Percentiles rank a stretch among this genome's conserved stretches.
These are phyloP conservation scores for Rhododendron griersonianum DNA, from an alignment of 148 eudicot species.

Conservation along the genomic window DNA sequence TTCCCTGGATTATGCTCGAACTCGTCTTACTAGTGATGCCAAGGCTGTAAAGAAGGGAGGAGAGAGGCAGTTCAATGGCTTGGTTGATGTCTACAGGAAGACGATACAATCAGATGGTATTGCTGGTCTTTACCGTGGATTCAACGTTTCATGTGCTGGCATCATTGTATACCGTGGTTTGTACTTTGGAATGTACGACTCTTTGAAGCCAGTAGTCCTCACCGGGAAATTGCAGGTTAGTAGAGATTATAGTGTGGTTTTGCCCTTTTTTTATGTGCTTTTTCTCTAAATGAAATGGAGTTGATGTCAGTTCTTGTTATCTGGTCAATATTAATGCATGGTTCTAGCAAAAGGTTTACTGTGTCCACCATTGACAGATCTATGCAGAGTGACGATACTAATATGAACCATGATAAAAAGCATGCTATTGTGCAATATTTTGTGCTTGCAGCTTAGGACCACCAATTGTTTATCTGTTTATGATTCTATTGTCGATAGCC, in stretches of 20 bases:
- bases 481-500: too few relatives aligned
- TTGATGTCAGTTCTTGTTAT: not conserved
- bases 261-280: too few relatives aligned
- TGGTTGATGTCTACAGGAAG: slow-evolving; percentile 69
- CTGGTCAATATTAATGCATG: not conserved
- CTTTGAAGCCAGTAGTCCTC: slow-evolving; percentile 60
- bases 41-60: slow-evolving; percentile 64
- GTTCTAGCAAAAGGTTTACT: not conserved
- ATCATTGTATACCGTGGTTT: slow-evolving; percentile 74
- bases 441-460: not conserved
- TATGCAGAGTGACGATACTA: not conserved
- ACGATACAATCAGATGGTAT: slow-evolving; percentile 55
- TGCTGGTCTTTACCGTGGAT: slow-evolving; percentile 76
- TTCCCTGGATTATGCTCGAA: slow-evolving; percentile 60
- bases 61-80: slow-evolving; percentile 61
- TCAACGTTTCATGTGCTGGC: slow-evolving; percentile 62
- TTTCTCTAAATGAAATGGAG: not conserved
- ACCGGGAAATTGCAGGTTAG: slow-evolving; percentile 61
- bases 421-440: not conserved
- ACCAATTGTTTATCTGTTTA: not conserved
- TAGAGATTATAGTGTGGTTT: not conserved
- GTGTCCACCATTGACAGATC: too few relatives aligned
- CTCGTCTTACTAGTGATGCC: slow-evolving; percentile 56
- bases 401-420: not conserved
- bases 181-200: slow-evolving; percentile 75